Evolutionary conservation across 2,329 filamentous ascomycete genomes (phyloP).

Genomic region (Sordariomycetes sp.): DNA sequence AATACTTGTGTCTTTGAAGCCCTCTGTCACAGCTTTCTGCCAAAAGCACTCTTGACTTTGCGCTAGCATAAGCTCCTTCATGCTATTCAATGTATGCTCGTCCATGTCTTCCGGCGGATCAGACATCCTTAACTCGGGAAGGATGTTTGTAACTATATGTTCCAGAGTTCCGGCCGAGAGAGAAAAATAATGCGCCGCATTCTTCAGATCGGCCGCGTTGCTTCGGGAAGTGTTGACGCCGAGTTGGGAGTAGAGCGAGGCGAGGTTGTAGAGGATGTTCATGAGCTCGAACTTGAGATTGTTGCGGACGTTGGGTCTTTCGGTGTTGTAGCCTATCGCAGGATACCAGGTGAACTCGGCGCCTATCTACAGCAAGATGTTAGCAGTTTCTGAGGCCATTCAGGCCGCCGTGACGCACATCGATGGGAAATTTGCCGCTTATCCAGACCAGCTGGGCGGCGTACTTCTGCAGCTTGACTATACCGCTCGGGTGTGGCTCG

Average conservation of each 20-base stretch:
- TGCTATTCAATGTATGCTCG: conserved; percentile 69
- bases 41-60: conserved; percentile 97
- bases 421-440: conserved; percentile 89
- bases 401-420: conserved; percentile 41
- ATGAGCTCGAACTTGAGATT: conserved; percentile 76
- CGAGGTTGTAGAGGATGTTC: conserved; percentile 89
- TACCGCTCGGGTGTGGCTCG: conserved; percentile 79
- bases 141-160: conserved; percentile 65
- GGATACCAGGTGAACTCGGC: conserved; percentile 97
- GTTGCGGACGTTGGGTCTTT: conserved; percentile 57
- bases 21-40: conserved; percentile 93
- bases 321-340: conserved; percentile 80
- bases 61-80: conserved; percentile 77
- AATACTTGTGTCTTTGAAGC: conserved; percentile 84
- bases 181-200: conserved; percentile 84
- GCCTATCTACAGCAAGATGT: conserved; percentile 54
- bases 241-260: conserved; percentile 86
- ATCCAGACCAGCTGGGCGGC: conserved; percentile 91
- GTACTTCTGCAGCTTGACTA: conserved; percentile 83
- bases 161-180: conserved; percentile 75
- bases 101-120: conserved; percentile 96
- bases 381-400: neutral
- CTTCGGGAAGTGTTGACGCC: conserved; percentile 71
- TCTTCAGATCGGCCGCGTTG: conserved; percentile 74
- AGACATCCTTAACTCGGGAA: conserved; percentile 73